A percentile compares a stretch with the other conserved stretches of the same genome.
phyloP scores from a whole-genome alignment of 257 asterid genomes.

The Scutellaria minor region DNA sequence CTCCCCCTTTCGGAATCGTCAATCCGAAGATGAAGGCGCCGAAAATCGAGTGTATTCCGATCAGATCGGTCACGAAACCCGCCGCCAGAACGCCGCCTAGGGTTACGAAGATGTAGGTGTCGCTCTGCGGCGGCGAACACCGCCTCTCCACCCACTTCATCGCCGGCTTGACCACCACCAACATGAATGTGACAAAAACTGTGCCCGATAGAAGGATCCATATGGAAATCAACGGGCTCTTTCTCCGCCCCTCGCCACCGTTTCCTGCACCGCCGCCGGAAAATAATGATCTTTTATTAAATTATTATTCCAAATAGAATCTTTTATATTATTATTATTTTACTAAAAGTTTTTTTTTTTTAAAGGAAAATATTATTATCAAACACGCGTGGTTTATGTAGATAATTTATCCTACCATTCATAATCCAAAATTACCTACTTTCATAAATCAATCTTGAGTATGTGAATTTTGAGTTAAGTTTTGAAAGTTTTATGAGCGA shows the following conservation, averaged over 20 bases:
- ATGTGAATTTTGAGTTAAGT: no score
- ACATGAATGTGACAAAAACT: constrained; percentile 55
- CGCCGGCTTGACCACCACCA: constrained; percentile 52
- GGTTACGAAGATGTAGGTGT: constrained; percentile 53
- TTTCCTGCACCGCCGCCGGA: constrained; percentile 21
- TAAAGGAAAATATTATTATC: no score
- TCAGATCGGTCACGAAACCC: constrained; percentile 64
- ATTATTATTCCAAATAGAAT: no score
- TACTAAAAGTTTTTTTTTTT: no score
- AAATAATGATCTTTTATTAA: not conserved
- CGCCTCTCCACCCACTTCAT: constrained; percentile 54
- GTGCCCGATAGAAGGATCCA: constrained; percentile 60
- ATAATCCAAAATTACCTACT: no score
- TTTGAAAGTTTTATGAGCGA: no score
- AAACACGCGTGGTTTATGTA: no score
- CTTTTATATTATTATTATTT: no score
- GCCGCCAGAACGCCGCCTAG: constrained; percentile 61
- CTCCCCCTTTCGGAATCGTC: constrained; percentile 57
- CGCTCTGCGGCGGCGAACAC: constrained; percentile 44
- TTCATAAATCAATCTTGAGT: no score
- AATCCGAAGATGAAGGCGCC: constrained; percentile 72
- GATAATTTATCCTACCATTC: no score
- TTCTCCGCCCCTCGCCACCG: constrained; percentile 44
- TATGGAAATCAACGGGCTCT: constrained; percentile 50
- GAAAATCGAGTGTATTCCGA: constrained; percentile 68